phyloP scores from a whole-genome alignment of 345 rosid genomes.

The Microthlaspi erraticum region DNA sequence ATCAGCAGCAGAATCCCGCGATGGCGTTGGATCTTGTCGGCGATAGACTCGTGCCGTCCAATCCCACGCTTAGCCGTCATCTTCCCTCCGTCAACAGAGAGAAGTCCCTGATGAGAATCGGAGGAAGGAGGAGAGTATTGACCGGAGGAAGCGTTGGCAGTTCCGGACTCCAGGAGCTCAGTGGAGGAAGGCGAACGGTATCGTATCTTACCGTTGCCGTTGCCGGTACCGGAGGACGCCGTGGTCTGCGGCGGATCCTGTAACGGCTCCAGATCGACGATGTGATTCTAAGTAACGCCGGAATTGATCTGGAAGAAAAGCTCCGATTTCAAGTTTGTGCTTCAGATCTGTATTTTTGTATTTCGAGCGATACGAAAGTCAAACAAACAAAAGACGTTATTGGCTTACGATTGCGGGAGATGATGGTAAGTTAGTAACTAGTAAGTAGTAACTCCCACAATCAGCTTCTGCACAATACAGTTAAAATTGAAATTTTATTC shows the following conservation, averaged over 20 bases:
- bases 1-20: slow-evolving; percentile 66
- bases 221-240: slow-evolving; percentile 48
- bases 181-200: slow-evolving; percentile 80
- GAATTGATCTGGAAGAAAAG: slow-evolving; percentile 20
- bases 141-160: slow-evolving; percentile 34
- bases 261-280: slow-evolving; percentile 72
- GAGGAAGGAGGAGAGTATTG: slow-evolving; percentile 44
- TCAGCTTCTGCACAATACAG: neutral
- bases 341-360: slow-evolving; percentile 41
- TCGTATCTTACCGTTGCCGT: slow-evolving; percentile 89
- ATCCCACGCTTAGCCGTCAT: slow-evolving; percentile 60
- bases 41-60: slow-evolving; percentile 55
- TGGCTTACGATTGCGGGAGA: slow-evolving; percentile 39
- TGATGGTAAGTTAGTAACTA: slow-evolving; percentile 6
- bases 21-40: slow-evolving; percentile 81
- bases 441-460: neutral
- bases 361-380: neutral
- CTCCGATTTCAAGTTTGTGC: slow-evolving; percentile 23
- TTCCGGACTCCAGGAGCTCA: slow-evolving; percentile 56
- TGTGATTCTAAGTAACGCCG: slow-evolving; percentile 13
- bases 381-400: slow-evolving; percentile 42
- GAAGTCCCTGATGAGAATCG: slow-evolving; percentile 44
- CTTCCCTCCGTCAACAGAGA: slow-evolving; percentile 52
- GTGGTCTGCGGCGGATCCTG: slow-evolving; percentile 74
- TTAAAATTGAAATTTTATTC: neutral